Base-by-base conservation (phyloP, 495 filamentous ascomycete species). In the Xylaria nigripes region DNA sequence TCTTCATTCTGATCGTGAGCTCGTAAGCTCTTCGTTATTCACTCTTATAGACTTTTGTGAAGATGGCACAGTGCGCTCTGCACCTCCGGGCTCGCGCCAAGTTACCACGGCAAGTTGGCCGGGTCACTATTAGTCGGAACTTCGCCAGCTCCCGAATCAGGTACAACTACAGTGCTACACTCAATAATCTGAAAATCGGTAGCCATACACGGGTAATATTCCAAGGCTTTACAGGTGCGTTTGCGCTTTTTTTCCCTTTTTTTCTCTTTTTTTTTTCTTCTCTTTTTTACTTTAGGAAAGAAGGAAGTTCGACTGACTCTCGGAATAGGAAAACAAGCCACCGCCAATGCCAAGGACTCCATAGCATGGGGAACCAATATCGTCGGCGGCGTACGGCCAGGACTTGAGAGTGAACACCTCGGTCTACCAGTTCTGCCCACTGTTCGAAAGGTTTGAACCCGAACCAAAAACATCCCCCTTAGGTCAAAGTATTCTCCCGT, bases 361-460 rank as follows among this genome's bases (percentile, higher is more conserved):
- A 65, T 95, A 46, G 83, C 81, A 61, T 96, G 86, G 79, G 90
- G 90, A 3, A 95, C 90, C 32, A 86, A 87, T 22, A 88, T 96
- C 50, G 86, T 95, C 0, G 90, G 90, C 13, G 90, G 90, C 34
- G 87, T 94, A 9, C 90, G 81, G 46, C 90, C 89, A 0, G 84
- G 84, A 1, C 82, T 84, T 27, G 78, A 82, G 51, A 86, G 85
- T 23, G 83, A 89, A 60, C 90, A 95, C 68, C 73, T 95, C 24
- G 87, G 85, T 2, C 74, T 91, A 27, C 90, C 90, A 0, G 78
- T 96, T 2, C 76, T 94, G 13, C 83, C 86, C 6, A 84, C 78
- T 18, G 85, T 95, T 19, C 77, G 77, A 60, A 78, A 76, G 64
- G 82, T 83, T 68, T 29, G 73, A 58, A 25, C 40, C 2, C n/a